Evolutionary conservation across 2,329 filamentous ascomycete genomes (phyloP).

Genomic region (Gnomoniopsis smithogilvyi): DNA sequence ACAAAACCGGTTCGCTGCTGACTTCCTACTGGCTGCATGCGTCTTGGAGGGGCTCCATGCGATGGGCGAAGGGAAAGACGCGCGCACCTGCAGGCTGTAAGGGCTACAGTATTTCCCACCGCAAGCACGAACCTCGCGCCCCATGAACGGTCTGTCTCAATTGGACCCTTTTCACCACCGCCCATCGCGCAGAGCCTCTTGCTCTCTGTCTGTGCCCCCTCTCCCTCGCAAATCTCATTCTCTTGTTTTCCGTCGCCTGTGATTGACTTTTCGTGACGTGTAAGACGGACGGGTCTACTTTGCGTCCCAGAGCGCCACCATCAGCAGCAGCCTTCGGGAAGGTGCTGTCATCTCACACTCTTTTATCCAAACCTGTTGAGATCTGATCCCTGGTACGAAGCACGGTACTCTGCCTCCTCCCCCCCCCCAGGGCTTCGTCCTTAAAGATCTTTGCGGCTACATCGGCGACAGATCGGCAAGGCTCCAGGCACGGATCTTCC

Average conservation of each 20-base stretch:
- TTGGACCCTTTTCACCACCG: neutral
- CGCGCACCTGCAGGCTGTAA: constrained; percentile 36
- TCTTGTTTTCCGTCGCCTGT: neutral
- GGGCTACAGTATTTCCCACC: constrained; percentile 17
- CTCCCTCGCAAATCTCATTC: neutral
- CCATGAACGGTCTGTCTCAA: neutral
- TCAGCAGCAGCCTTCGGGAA: constrained; percentile 3
- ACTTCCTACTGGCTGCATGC: constrained; percentile 30
- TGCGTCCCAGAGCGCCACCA: neutral
- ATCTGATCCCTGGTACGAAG: neutral
- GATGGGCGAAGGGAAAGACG: constrained; percentile 25
- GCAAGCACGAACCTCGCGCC: constrained; percentile 6
- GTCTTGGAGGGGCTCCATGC: constrained; percentile 16
- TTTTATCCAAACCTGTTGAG: neutral
- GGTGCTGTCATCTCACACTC: neutral
- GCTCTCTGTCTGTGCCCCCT: neutral
- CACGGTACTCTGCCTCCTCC: no score
- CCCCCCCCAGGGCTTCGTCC: neutral
- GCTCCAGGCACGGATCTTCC: neutral
- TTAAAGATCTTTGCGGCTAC: neutral
- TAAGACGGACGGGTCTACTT: neutral
- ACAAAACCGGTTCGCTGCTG: constrained; percentile 25
- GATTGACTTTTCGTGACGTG: neutral
- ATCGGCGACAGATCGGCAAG: neutral
- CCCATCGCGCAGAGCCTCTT: neutral